Percentiles rank a stretch among this genome's conserved stretches.
These are phyloP conservation scores for Ogataea hybrid DNA, from an alignment of 1,139 yeast species.

Conservation along the genomic window DNA sequence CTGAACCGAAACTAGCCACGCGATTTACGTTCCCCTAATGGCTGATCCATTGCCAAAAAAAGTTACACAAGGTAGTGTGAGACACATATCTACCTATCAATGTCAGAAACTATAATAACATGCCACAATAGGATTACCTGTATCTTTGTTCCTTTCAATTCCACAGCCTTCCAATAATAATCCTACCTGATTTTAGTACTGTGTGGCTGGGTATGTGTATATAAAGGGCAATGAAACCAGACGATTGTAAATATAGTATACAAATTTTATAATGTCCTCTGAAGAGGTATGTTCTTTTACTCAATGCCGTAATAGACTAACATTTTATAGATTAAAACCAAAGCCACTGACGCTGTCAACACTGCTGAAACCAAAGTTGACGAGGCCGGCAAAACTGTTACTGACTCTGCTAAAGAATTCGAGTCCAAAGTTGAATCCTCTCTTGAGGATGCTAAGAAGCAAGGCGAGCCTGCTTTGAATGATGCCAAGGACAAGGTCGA, in stretches of 20 bases:
- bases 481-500: conserved; percentile 14
- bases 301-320: neutral
- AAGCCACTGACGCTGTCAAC: conserved; percentile 4
- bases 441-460: neutral
- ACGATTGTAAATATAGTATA: neutral
- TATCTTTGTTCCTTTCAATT: conserved; percentile 3
- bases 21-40: neutral
- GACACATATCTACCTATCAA: conserved; percentile 1
- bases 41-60: conserved; percentile 3
- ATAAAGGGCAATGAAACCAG: conserved; percentile 2
- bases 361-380: conserved; percentile 14
- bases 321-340: conserved; percentile 1
- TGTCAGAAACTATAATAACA: conserved; percentile 6
- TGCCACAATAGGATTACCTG: neutral
- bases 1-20: conserved; percentile 5
- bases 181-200: neutral
- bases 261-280: conserved; percentile 13
- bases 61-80: conserved; percentile 2
- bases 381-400: conserved; percentile 4
- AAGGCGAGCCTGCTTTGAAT: conserved; percentile 17
- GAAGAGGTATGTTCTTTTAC: conserved; percentile 14
- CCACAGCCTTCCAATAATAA: conserved; percentile 1
- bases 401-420: conserved; percentile 8
- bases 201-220: conserved; percentile 5
- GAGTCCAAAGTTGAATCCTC: neutral